Conservation (phyloP, 1,284 basidiomycete genomes). For the Ceratobasidium sp. region DNA sequence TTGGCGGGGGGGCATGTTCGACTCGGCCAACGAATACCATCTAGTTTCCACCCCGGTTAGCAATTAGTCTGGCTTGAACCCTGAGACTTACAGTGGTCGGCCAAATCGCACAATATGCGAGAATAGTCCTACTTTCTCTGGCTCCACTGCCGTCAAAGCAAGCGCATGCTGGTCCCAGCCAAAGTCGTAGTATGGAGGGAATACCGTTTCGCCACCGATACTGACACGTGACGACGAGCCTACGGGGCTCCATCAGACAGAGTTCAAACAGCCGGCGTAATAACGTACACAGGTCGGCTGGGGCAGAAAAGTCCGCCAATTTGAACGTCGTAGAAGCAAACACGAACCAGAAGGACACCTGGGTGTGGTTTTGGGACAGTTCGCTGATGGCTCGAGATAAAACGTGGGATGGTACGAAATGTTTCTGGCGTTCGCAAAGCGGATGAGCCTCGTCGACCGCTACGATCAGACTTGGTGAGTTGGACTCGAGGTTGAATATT, state of each 20-base stretch:
- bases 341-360: conserved; percentile 1
- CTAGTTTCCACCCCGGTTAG: background rate
- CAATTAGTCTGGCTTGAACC: background rate
- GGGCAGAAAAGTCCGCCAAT: conserved; percentile 16
- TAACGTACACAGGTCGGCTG: background rate
- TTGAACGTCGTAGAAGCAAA: conserved; percentile 16
- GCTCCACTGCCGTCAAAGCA: background rate
- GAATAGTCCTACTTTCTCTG: background rate
- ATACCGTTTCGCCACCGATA: background rate
- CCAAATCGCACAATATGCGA: conserved; percentile 1
- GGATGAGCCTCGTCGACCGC: conserved; percentile 12
- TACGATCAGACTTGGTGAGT: background rate
- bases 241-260: background rate
- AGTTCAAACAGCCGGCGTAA: no score
- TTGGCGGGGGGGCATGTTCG: background rate
- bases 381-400: background rate
- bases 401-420: background rate
- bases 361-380: background rate
- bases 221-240: background rate
- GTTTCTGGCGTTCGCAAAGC: background rate
- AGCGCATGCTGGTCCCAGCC: conserved; percentile 11
- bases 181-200: conserved; percentile 10
- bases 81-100: conserved; percentile 17
- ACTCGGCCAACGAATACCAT: conserved; percentile 1
- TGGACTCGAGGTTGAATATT: background rate